Evolutionary conservation across 139 green algal species (phyloP).

Genomic region (Chlamydomonas asymmetrica): DNA sequence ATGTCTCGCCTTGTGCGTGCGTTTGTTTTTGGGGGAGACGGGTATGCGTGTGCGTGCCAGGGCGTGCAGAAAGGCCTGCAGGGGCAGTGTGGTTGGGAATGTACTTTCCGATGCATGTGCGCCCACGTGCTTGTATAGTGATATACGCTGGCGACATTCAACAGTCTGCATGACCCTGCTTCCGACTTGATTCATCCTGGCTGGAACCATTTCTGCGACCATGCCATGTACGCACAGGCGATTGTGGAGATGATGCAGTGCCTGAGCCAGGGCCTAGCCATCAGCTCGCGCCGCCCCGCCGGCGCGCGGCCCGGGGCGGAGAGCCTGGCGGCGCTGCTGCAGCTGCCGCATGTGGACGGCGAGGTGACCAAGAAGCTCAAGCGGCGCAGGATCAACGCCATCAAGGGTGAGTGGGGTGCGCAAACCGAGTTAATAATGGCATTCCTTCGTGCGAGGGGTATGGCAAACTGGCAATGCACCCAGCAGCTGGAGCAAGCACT

Average conservation of each 20-base stretch:
- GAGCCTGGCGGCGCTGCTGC: slow-evolving; percentile 55
- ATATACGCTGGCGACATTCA: too few species aligned
- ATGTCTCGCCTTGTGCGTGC: too few species aligned
- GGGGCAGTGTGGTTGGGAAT: too few species aligned
- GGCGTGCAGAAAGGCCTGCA: too few species aligned
- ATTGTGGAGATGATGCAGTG: slow-evolving; percentile 87
- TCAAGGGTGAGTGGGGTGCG: slow-evolving; percentile 70
- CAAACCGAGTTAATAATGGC: too few species aligned
- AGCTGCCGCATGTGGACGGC: slow-evolving; percentile 76
- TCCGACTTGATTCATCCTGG: background rate
- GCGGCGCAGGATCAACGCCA: slow-evolving; percentile 52
- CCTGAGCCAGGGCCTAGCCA: slow-evolving; percentile 63
- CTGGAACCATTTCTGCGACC: background rate
- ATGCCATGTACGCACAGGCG: slow-evolving; percentile 35
- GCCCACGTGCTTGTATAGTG: too few species aligned
- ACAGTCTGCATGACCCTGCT: too few species aligned
- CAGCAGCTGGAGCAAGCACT: too few species aligned
- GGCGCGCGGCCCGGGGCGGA: slow-evolving; percentile 28
- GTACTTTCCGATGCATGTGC: too few species aligned
- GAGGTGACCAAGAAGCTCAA: slow-evolving; percentile 69
- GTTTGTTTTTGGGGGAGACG: too few species aligned
- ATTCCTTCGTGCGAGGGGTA: background rate
- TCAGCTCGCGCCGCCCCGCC: slow-evolving; percentile 34
- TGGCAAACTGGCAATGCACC: too few species aligned
- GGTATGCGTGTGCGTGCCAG: too few species aligned